Percentiles rank a stretch among this genome's conserved stretches.
Evolutionary conservation across 768 basidiomycete species (phyloP).

Genomic region (Phlegmacium glaucopus): DNA sequence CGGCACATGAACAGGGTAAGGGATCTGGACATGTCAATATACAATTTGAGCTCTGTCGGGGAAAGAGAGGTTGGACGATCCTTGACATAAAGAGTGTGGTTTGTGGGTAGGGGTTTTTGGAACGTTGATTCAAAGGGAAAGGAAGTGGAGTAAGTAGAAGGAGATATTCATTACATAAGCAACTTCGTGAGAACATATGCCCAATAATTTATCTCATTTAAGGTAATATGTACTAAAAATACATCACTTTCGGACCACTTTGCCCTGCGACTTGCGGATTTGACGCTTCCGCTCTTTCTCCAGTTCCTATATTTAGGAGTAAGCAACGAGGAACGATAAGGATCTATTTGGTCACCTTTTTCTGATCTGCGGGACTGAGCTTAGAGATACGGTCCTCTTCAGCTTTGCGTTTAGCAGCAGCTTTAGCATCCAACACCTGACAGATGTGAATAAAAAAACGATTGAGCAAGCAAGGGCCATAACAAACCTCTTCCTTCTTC

Average conservation of each 20-base stretch:
- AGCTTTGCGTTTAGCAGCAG: constrained; percentile 66
- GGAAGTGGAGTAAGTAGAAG: too few species aligned
- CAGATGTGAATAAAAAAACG: constrained; percentile 3
- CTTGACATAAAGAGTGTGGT: constrained; percentile 31
- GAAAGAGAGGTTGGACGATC: constrained; percentile 36
- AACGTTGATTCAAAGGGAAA: too few species aligned
- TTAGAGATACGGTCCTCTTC: constrained; percentile 72
- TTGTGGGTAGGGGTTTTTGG: too few species aligned
- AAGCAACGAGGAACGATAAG: not conserved
- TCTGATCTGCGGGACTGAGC: constrained; percentile 76
- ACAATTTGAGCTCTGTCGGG: constrained; percentile 39
- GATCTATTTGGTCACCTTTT: constrained; percentile 52
- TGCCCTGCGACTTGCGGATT: constrained; percentile 58
- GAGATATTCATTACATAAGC: too few species aligned
- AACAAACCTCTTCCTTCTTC: constrained; percentile 63
- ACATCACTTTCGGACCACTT: too few species aligned
- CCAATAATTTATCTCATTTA: too few species aligned
- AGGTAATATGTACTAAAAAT: too few species aligned
- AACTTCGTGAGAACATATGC: too few species aligned
- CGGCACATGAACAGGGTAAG: constrained; percentile 51
- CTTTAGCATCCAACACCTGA: constrained; percentile 63
- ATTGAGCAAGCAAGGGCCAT: not conserved
- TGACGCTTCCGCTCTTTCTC: constrained; percentile 77
- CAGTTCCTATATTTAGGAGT: constrained; percentile 28
- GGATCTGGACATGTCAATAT: constrained; percentile 45